Base-by-base conservation (phyloP, 352 stramenopile genomes). In the Phytophthora pinifolia region DNA sequence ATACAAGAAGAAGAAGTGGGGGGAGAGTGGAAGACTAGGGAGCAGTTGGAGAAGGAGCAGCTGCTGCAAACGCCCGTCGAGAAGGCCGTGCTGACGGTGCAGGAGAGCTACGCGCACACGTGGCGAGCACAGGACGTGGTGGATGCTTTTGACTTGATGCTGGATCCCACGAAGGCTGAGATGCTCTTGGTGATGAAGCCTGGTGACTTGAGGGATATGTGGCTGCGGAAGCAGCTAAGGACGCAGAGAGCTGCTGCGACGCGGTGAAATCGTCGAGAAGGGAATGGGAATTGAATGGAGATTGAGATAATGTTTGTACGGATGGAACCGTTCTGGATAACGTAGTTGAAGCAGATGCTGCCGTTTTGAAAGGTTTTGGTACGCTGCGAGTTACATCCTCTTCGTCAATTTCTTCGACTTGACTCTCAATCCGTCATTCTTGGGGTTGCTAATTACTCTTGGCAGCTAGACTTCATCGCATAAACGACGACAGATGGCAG, bases 81-180 rank as follows among this genome's bases (percentile, higher is more conserved):
- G 44, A 62, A 44, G 20, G 48, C 47, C 4, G 54, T 65, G 14
- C n/a, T 58, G n/a, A 9, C 17, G 13, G 31, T 69, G 8, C 48
- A 69, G 35, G 38, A 55, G 31, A 62, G 46, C 32, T 69, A 69
- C 29, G 54, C 37, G 18, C 14, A 1, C 1, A 46, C n/a, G 12
- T 61, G 57, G 54, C 43, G 38, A 14, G 22, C 43, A 14, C 9
- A 45, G n/a, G 60, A 69, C 22, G 60, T 65, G 13, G 48, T 64
- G 22, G 60, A 69, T 27, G 54, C 59, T 6, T 55, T 63, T 43
- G 59, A 67, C 25, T 12, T 67, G 46, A 67, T 67, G 59, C 29
- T 67, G 41, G 53, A 67, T 22, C 13, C 46, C 12, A 13, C 14
- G 4, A 69, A 69, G 25, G 37, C 60, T 0, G 49, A 54, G 4